Conservation (phyloP, 2,329 filamentous ascomycete species). For the Stylonectria norvegica region DNA sequence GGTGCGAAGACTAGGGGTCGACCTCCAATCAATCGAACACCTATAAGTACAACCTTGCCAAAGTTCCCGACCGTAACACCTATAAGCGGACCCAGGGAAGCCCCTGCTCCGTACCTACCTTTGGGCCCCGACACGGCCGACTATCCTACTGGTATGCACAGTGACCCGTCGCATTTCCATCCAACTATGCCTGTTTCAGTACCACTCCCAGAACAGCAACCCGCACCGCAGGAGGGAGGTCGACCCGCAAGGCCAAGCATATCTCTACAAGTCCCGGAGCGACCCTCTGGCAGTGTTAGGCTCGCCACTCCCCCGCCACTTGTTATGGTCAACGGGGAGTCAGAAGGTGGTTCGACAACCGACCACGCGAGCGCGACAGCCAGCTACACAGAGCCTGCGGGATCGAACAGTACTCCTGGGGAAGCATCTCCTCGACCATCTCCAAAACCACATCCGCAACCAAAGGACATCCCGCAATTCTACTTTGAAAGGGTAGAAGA, state of each 20-base stretch:
- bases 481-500: slow-evolving; percentile 40
- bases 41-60: slow-evolving; percentile 50
- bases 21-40: slow-evolving; percentile 64
- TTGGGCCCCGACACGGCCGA: slow-evolving; percentile 3
- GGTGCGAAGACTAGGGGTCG: slow-evolving; percentile 73
- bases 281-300: slow-evolving; percentile 57
- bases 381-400: not conserved
- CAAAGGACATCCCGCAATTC: slow-evolving; percentile 25
- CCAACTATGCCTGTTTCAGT: slow-evolving; percentile 7
- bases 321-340: slow-evolving; percentile 21
- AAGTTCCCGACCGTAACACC: slow-evolving; percentile 11
- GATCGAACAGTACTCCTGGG: not conserved
- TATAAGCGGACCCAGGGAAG: slow-evolving; percentile 10
- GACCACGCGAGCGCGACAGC: not conserved
- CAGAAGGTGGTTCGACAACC: too few species aligned
- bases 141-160: slow-evolving; percentile 2
- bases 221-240: slow-evolving; percentile 11
- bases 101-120: slow-evolving; percentile 5
- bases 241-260: slow-evolving; percentile 37
- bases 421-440: too few species aligned
- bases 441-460: too few species aligned
- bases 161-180: slow-evolving; percentile 1
- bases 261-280: slow-evolving; percentile 44
- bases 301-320: slow-evolving; percentile 55
- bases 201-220: slow-evolving; percentile 12